A percentile compares a stretch with the other conserved stretches of the same genome.
Conservation (phyloP, 345 rosid genomes). For the Kernera saxatilis region DNA sequence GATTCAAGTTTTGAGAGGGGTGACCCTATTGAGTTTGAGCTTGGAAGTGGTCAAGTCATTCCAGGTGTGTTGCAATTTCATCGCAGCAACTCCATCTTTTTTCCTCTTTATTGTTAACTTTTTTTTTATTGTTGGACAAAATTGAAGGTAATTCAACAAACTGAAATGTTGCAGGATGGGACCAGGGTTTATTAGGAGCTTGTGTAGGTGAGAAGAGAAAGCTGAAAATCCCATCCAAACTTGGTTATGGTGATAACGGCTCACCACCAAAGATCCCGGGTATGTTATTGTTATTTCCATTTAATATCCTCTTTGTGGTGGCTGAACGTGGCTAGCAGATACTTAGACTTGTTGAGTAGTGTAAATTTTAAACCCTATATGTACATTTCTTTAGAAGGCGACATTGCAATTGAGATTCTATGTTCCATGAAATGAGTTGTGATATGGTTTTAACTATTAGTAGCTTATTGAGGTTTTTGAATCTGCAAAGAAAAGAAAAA, state of each 20-base stretch:
- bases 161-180: conserved; percentile 65
- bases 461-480: background rate
- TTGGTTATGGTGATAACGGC: conserved; percentile 88
- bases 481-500: background rate
- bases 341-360: background rate
- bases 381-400: background rate
- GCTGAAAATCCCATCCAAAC: conserved; percentile 88
- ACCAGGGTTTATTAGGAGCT: conserved; percentile 84
- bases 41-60: conserved; percentile 93
- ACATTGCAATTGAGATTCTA: background rate
- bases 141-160: background rate
- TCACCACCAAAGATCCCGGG: conserved; percentile 96
- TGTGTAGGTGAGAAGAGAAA: conserved; percentile 94
- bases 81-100: background rate
- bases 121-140: background rate
- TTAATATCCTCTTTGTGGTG: no score
- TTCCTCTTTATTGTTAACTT: background rate
- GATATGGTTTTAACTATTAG: background rate
- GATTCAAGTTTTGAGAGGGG: conserved; percentile 98
- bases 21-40: conserved; percentile 94
- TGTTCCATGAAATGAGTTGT: background rate
- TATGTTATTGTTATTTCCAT: no score
- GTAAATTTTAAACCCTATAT: background rate
- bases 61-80: conserved; percentile 49
- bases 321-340: background rate